Base-by-base conservation (phyloP, 75 land plant species). In the Cunninghamia lanceolata region DNA sequence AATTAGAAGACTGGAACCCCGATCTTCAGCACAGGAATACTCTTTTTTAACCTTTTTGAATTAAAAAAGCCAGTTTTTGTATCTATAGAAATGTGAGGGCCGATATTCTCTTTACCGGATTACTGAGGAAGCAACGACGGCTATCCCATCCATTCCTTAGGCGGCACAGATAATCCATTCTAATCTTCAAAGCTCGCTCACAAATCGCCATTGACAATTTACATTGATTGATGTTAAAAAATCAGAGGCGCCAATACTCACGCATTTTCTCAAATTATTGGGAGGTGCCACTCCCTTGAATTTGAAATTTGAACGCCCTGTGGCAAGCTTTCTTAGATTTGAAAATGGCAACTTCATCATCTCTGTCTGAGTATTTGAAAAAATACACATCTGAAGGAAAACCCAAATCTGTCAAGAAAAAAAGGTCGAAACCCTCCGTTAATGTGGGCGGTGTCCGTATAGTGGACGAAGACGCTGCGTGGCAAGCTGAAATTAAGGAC, bases 401-500 rank as follows among this genome's bases (percentile, higher is more conserved):
- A 42, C 9, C 52, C 11, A 43, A 85, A 73, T 66, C 86, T 82
- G 34, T 50, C 13, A 78, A 86, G 34, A 86, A 86, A 70, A 86
- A 56, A 66, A 82, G 21, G 17, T 42, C 46, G 19, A 86, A 86
- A 38, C 30, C 78, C 45, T 42, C 30, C 17, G 45, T n/a, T 45
- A 45, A 42, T 45, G 45, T n/a, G 34, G n/a, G 47, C 50, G 82
- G 82, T 45, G 75, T 91, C 46, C 80, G 84, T 25, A 87, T 91
- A 52, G 87, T 91, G 17, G 92, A 91, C 50, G 88, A 84, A 36
- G 92, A 91, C 40, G 83, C 91, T 3, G 80, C 63, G 15, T 91
- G 92, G 92, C 89, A 91, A 87, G 90, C 90, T 42, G 82, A 88
- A 73, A 74, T 89, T 3, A 84, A 82, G 43, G 90, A 80, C 11